Base-by-base conservation (phyloP, 148 eudicot species). In the Polygonum aviculare region DNA sequence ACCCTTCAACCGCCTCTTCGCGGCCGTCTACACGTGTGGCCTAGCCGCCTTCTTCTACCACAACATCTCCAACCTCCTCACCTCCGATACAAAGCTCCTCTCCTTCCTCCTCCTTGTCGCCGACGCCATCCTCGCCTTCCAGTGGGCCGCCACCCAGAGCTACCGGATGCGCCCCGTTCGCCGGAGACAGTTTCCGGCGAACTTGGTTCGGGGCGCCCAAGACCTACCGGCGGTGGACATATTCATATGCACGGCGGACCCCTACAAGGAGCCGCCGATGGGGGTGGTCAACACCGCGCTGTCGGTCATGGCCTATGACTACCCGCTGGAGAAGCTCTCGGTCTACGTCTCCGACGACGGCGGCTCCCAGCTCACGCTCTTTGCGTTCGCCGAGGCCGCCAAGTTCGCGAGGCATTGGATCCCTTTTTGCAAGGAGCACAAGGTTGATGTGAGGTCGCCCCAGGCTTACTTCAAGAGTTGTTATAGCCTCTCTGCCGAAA, bases 221-320 rank as follows among this genome's bases (percentile, higher is more conserved):
- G 87, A 84, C 55, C 78, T 78, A 31, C 94, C 96, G 7, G 73
- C 73, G 3, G 19, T 91, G 35, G 98, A 94, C 76, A 80, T 94
- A 49, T 91, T 91, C 77, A 83, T 94, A 59, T 94, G 98, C 75
- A 94, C 98, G 12, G 97, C 98, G 0, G 98, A 94, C 54, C 97
- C 97, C 0, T 72, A 81, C 49, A 94, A 90, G 75, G 97, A 94
- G 77, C 98, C 98, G 6, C 98, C 97, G 5, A 77, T 91, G 35
- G 86, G 81, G 41, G 93, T 88, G 5, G 90, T 86, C 0, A 91
- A 90, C 82, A 91, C 98, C 3, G 94, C 93, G 7, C 70, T 94
- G 73, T 88, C 98, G 15, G 97, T 94, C 16, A 78, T 94, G 98
- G 91, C 95, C 0, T 91, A 90, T n/a, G 93, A 94, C n/a, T 91